A percentile compares a stretch with the other conserved stretches of the same genome.
Conservation (phyloP, 345 rosid genomes). For the Arabidopsis arenosa region DNA sequence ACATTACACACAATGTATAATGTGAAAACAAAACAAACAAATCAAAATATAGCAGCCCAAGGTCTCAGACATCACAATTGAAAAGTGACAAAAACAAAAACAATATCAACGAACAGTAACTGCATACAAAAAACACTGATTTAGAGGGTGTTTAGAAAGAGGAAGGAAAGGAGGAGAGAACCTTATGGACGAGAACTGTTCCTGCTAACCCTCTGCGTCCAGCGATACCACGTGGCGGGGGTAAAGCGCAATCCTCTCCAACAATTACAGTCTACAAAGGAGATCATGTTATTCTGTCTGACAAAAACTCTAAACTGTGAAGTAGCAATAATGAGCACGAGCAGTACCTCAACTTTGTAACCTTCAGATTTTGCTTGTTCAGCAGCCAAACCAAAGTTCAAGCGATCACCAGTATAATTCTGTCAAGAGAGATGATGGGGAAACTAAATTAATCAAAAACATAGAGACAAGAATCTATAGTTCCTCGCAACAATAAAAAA, state of each 20-base stretch:
- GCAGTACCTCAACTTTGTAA: slow-evolving; percentile 83
- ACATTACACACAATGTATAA: no score
- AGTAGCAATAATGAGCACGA: slow-evolving; percentile 7
- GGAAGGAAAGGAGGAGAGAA: slow-evolving; percentile 38
- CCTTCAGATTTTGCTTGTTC: slow-evolving; percentile 99
- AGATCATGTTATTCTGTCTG: slow-evolving; percentile 19
- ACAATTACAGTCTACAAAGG: slow-evolving; percentile 79
- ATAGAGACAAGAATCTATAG: slow-evolving; percentile 21
- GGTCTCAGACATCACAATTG: slow-evolving; percentile 23
- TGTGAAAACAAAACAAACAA: slow-evolving; percentile 7
- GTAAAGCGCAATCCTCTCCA: slow-evolving; percentile 98
- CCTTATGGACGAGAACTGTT: slow-evolving; percentile 93
- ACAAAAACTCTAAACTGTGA: slow-evolving; percentile 1
- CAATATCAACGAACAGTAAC: not conserved
- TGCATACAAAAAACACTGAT: not conserved
- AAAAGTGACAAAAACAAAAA: slow-evolving; percentile 11
- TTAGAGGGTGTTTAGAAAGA: not conserved
- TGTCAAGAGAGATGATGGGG: slow-evolving; percentile 48
- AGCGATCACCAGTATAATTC: slow-evolving; percentile 97
- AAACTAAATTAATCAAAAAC: slow-evolving; percentile 26
- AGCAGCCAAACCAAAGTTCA: slow-evolving; percentile 98
- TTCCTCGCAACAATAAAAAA: not conserved
- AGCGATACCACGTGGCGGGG: slow-evolving; percentile 90
- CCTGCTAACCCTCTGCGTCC: slow-evolving; percentile 99
- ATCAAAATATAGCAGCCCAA: slow-evolving; percentile 19